A percentile compares a stretch with the other conserved stretches of the same genome.
These are phyloP conservation scores for Wallacemonas sp. DNA, from an alignment of 208 protist genomes.

Conservation along the genomic window DNA sequence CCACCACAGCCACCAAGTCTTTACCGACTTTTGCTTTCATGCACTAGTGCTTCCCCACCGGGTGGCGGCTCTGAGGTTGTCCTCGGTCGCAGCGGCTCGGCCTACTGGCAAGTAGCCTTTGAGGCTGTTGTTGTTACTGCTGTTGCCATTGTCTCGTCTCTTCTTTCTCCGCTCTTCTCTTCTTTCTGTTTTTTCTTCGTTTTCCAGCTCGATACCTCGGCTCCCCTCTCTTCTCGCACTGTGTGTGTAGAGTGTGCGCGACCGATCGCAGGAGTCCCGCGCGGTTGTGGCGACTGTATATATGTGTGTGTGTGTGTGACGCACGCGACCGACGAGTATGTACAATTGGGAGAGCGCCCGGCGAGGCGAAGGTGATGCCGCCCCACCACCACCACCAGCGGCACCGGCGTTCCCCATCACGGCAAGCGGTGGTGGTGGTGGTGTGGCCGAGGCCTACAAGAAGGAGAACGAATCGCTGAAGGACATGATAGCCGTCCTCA, in stretches of 20 bases:
- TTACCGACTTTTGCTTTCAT: too few relatives aligned
- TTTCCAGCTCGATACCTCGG: too few relatives aligned
- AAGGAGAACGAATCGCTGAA: slow-evolving; percentile 14
- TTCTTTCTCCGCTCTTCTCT: background rate
- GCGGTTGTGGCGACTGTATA: too few relatives aligned
- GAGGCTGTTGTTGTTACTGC: background rate
- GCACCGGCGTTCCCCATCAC: background rate
- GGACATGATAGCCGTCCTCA: slow-evolving; percentile 1
- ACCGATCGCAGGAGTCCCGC: too few relatives aligned
- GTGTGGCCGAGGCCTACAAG: background rate
- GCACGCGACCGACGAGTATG: background rate
- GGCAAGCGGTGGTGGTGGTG: background rate
- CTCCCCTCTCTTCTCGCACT: background rate
- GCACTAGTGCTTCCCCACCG: too few relatives aligned
- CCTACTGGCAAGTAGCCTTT: too few relatives aligned
- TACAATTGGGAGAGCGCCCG: slow-evolving; percentile 4
- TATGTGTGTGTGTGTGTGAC: slow-evolving; percentile 11
- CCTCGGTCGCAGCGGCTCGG: too few relatives aligned
- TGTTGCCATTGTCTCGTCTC: background rate
- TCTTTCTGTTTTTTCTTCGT: slow-evolving; percentile 5
- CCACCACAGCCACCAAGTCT: too few relatives aligned
- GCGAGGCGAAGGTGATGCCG: slow-evolving; percentile 2
- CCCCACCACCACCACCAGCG: background rate
- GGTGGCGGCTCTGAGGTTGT: too few relatives aligned
- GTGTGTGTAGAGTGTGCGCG: background rate